Evolutionary conservation across 75 land plant species (phyloP).

Genomic region (Selaginella moellendorffii): DNA sequence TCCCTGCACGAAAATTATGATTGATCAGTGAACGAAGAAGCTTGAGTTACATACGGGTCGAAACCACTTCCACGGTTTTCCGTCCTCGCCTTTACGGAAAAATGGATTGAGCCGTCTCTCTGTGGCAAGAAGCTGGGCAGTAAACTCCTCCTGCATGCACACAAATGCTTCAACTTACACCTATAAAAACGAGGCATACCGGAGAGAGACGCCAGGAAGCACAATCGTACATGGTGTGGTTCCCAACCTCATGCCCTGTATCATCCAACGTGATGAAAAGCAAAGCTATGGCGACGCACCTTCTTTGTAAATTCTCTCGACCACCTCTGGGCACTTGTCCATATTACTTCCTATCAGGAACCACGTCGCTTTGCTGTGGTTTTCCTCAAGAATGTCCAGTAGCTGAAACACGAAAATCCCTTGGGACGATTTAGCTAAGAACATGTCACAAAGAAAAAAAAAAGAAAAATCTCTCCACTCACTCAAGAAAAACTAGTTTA

Average conservation of each 20-base stretch:
- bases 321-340: constrained; percentile 28
- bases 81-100: constrained; percentile 13
- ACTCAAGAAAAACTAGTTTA: no score
- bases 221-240: constrained; percentile 36
- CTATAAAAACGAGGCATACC: constrained; percentile 10
- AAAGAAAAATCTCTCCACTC: no score
- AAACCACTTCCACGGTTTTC: constrained; percentile 30
- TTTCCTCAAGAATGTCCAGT: constrained; percentile 27
- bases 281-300: constrained; percentile 10
- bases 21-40: background rate
- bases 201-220: constrained; percentile 33
- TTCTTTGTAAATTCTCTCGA: constrained; percentile 26
- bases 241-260: constrained; percentile 39
- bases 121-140: constrained; percentile 21
- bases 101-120: constrained; percentile 20
- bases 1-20: constrained; percentile 17
- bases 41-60: constrained; percentile 22
- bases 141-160: constrained; percentile 21
- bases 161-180: background rate
- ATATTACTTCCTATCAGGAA: constrained; percentile 38
- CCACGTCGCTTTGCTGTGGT: constrained; percentile 35
- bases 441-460: background rate
- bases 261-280: background rate
- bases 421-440: background rate
- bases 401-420: constrained; percentile 15